These are phyloP conservation scores for Colletotrichum falcatum DNA, from an alignment of 2,329 filamentous ascomycete genomes.

Conservation along the genomic window DNA sequence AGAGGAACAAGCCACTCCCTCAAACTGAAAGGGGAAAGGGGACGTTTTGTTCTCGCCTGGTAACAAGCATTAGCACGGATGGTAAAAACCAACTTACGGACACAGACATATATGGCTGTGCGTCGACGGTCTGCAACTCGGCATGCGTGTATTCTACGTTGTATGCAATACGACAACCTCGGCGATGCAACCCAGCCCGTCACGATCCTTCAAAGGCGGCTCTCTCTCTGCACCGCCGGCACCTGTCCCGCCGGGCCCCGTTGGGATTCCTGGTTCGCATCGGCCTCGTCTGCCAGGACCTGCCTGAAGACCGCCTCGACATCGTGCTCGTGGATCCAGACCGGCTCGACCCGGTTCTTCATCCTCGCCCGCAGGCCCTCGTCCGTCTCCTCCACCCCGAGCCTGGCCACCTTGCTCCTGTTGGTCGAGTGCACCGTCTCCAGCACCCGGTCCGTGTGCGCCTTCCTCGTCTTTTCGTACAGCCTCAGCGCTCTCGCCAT, in stretches of 20 bases:
- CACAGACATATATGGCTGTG: neutral
- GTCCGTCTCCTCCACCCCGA: constrained; percentile 50
- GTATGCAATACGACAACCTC: neutral
- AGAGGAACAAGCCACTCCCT: too few species aligned
- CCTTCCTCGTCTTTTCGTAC: constrained; percentile 57
- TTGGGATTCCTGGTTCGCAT: neutral
- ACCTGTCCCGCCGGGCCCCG: neutral
- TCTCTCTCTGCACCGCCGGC: constrained; percentile 18
- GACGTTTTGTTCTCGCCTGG: too few species aligned
- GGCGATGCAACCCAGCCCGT: neutral
- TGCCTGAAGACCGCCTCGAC: constrained; percentile 52
- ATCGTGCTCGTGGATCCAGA: constrained; percentile 61
- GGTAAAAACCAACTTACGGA: neutral
- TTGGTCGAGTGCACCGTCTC: constrained; percentile 51
- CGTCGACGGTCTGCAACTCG: neutral
- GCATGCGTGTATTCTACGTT: too few species aligned
- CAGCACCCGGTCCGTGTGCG: constrained; percentile 54
- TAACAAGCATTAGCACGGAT: too few species aligned
- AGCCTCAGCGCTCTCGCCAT: constrained; percentile 50
- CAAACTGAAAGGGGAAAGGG: too few species aligned
- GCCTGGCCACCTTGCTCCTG: constrained; percentile 44
- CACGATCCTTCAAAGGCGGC: constrained; percentile 10
- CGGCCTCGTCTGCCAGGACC: constrained; percentile 21
- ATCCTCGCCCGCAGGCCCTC: constrained; percentile 52
- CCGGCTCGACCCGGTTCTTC: constrained; percentile 51